A percentile compares a stretch with the other conserved stretches of the same genome.
Evolutionary conservation across 1,284 basidiomycete species (phyloP).

Genomic region (Cryptococcus floricola): DNA sequence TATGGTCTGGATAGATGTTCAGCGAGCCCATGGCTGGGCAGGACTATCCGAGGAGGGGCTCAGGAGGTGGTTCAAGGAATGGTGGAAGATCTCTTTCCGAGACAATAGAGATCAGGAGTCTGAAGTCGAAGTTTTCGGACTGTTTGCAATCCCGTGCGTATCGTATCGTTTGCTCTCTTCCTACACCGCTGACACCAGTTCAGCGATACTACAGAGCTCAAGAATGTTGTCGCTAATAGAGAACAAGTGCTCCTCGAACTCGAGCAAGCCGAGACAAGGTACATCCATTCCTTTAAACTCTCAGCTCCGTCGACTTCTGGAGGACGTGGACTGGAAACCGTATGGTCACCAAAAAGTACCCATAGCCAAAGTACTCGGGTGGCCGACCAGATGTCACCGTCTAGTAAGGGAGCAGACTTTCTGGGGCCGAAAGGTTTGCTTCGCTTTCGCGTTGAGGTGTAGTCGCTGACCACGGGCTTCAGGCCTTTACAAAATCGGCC

Average conservation of each 20-base stretch:
- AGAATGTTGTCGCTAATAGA: slow-evolving; percentile 64
- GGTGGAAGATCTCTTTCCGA: slow-evolving; percentile 17
- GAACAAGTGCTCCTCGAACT: slow-evolving; percentile 68
- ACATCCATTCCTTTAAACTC: slow-evolving; percentile 62
- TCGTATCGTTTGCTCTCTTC: slow-evolving; percentile 23
- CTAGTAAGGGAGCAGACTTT: background rate
- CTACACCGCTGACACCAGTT: background rate
- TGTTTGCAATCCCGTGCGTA: slow-evolving; percentile 69
- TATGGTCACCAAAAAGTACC: too few species aligned
- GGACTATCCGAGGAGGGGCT: slow-evolving; percentile 57
- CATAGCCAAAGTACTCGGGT: background rate
- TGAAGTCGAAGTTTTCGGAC: slow-evolving; percentile 63
- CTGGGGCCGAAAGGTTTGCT: slow-evolving; percentile 1
- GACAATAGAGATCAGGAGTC: slow-evolving; percentile 32
- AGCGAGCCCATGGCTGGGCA: slow-evolving; percentile 63
- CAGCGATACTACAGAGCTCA: slow-evolving; percentile 63
- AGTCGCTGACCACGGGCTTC: background rate
- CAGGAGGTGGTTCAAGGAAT: slow-evolving; percentile 9
- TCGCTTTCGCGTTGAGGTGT: background rate
- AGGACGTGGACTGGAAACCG: too few species aligned
- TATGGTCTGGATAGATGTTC: slow-evolving; percentile 59
- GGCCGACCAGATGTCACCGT: background rate
- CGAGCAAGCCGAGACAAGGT: slow-evolving; percentile 70
- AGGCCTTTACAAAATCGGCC: slow-evolving; percentile 7
- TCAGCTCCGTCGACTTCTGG: background rate